Evolutionary conservation across 2,329 filamentous ascomycete genomes (phyloP).

Genomic region (Cadophora sp.): DNA sequence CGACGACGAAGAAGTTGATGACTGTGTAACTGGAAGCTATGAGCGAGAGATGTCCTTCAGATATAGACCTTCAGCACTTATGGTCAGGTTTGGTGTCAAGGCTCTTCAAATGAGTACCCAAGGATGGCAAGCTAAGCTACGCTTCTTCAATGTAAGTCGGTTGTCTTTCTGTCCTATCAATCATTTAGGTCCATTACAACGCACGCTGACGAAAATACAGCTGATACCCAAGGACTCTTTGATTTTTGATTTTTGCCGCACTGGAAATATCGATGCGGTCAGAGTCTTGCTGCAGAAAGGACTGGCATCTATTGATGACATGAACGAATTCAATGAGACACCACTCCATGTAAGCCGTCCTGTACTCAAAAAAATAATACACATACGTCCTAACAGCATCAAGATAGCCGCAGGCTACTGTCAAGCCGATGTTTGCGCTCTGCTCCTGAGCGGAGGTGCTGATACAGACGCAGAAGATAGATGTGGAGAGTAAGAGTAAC

Average conservation of each 20-base stretch:
- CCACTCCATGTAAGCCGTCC: not conserved
- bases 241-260: conserved; percentile 24
- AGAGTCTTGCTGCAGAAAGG: not conserved
- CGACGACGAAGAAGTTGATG: not conserved
- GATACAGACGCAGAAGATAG: not conserved
- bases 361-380: not conserved
- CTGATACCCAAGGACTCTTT: conserved; percentile 14
- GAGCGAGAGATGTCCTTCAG: not conserved
- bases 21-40: not conserved
- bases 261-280: conserved; percentile 20
- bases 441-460: not conserved
- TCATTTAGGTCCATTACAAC: not conserved
- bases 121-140: conserved; percentile 17
- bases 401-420: not conserved
- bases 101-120: not conserved
- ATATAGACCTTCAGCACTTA: not conserved
- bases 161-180: not conserved
- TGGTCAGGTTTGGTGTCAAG: not conserved
- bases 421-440: not conserved
- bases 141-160: conserved; percentile 14
- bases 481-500: not conserved
- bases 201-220: not conserved
- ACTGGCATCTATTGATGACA: not conserved
- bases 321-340: not conserved
- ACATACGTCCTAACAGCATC: not conserved